Evolutionary conservation across 257 asterid species (phyloP).

Genomic region (Paraleonurus japonicus): DNA sequence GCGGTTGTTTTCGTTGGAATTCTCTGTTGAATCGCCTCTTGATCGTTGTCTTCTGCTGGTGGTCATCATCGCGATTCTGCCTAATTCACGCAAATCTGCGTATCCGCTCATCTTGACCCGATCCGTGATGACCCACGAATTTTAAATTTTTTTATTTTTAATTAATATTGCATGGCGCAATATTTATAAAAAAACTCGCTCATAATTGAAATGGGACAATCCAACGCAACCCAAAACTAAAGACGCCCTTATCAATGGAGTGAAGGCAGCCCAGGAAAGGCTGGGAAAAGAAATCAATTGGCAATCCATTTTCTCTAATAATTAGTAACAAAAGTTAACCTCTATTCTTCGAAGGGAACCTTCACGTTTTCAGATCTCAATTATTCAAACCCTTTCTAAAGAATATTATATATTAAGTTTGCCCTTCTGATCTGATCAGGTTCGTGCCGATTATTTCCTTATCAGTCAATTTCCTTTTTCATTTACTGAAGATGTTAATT

Average conservation of each 20-base stretch:
- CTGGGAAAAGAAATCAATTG: background rate
- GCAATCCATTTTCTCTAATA: background rate
- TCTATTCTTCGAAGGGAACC: slow-evolving; percentile 18
- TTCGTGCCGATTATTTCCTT: slow-evolving; percentile 22
- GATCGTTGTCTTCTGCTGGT: too few species aligned
- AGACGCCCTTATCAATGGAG: background rate
- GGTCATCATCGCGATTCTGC: too few species aligned
- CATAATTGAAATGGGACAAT: too few species aligned
- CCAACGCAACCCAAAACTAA: background rate
- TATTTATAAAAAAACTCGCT: too few species aligned
- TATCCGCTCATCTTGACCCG: too few species aligned
- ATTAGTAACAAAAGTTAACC: background rate
- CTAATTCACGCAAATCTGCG: too few species aligned
- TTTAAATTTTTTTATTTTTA: too few species aligned
- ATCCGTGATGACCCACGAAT: too few species aligned
- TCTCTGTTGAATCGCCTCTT: too few species aligned
- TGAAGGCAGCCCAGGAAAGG: background rate
- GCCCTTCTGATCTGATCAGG: slow-evolving; percentile 40
- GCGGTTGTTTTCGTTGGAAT: too few species aligned
- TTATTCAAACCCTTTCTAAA: slow-evolving; percentile 27
- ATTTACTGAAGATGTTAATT: slow-evolving; percentile 10
- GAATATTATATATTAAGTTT: slow-evolving; percentile 20
- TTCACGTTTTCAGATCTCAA: slow-evolving; percentile 33
- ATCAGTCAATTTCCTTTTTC: slow-evolving; percentile 12
- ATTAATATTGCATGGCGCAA: too few species aligned